Percentiles rank a stretch among this genome's conserved stretches.
These are phyloP conservation scores for Globisporangium okanoganense DNA, from an alignment of 352 stramenopile genomes.

Conservation along the genomic window DNA sequence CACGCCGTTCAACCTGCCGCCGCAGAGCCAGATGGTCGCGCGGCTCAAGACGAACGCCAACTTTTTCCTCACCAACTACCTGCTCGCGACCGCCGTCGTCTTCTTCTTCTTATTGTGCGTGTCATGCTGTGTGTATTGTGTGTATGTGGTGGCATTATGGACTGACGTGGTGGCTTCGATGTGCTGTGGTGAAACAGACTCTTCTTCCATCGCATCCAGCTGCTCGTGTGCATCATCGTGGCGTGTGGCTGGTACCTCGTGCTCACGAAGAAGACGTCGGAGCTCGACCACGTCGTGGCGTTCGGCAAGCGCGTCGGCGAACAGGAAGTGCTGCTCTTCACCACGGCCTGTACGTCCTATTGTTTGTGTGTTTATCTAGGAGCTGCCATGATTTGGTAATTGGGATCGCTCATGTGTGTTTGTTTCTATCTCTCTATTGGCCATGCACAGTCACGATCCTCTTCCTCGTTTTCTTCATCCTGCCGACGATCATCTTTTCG, in stretches of 20 bases:
- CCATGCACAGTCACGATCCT: conserved; percentile 47
- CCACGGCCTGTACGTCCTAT: conserved; percentile 44
- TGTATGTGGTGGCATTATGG: neutral
- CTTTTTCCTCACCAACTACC: conserved; percentile 78
- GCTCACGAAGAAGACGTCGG: conserved; percentile 32
- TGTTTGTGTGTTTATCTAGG: neutral
- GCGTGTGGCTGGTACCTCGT: conserved; percentile 64
- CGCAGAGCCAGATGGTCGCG: conserved; percentile 36
- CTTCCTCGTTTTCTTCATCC: conserved; percentile 72
- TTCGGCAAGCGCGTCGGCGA: conserved; percentile 54
- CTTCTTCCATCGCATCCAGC: conserved; percentile 70
- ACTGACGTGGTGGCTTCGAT: no score
- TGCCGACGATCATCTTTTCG: conserved; percentile 64
- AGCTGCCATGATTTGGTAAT: neutral
- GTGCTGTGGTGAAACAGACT: no score
- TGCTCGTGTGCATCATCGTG: conserved; percentile 59
- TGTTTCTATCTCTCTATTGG: conserved; percentile 4
- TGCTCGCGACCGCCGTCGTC: conserved; percentile 48
- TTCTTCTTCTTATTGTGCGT: conserved; percentile 64
- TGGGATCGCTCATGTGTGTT: neutral
- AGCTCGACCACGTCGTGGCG: conserved; percentile 43
- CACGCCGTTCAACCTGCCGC: conserved; percentile 53
- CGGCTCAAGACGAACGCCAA: conserved; percentile 67
- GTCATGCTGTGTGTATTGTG: conserved; percentile 3
- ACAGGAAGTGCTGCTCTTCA: conserved; percentile 59